Percentiles rank a stretch among this genome's conserved stretches.
Conservation (phyloP, 306 rosid species). For the Vachellia collinsii region DNA sequence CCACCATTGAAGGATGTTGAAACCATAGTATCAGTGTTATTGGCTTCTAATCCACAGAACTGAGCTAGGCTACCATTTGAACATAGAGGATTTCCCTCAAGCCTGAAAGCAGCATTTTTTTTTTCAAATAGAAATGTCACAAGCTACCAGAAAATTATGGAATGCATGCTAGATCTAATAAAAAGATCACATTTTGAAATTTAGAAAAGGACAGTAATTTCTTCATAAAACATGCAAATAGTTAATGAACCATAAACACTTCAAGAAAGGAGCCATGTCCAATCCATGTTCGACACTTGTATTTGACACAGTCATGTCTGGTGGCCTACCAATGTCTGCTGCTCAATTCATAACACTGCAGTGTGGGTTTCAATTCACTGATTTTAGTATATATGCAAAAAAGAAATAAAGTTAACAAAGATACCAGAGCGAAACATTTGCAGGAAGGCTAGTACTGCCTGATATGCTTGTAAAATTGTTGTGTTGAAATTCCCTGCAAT, state of each 20-base stretch:
- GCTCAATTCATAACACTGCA: not conserved
- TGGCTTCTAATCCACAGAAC: slow-evolving; percentile 58
- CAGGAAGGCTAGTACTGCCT: slow-evolving; percentile 58
- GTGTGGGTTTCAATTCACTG: not conserved
- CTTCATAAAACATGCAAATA: not conserved
- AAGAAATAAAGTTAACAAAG: slow-evolving; percentile 42
- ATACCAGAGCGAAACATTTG: slow-evolving; percentile 75
- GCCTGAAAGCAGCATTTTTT: slow-evolving; percentile 57
- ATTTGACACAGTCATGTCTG: not conserved
- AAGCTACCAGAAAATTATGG: slow-evolving; percentile 11
- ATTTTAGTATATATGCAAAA: not conserved
- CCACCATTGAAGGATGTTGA: slow-evolving; percentile 29
- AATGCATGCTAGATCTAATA: not conserved
- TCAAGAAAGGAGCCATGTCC: not conserved
- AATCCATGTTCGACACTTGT: not conserved
- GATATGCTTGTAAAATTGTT: slow-evolving; percentile 58
- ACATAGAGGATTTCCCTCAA: slow-evolving; percentile 86
- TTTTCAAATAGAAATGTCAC: slow-evolving; percentile 4
- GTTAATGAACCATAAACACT: not conserved
- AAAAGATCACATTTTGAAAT: not conserved
- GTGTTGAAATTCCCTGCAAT: slow-evolving; percentile 75
- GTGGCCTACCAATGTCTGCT: not conserved
- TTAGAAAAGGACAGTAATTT: not conserved
- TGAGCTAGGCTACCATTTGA: slow-evolving; percentile 36
- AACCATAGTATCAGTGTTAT: slow-evolving; percentile 11